Evolutionary conservation across 2,329 filamentous ascomycete species (phyloP).

Genomic region (Exophiala mesophila): DNA sequence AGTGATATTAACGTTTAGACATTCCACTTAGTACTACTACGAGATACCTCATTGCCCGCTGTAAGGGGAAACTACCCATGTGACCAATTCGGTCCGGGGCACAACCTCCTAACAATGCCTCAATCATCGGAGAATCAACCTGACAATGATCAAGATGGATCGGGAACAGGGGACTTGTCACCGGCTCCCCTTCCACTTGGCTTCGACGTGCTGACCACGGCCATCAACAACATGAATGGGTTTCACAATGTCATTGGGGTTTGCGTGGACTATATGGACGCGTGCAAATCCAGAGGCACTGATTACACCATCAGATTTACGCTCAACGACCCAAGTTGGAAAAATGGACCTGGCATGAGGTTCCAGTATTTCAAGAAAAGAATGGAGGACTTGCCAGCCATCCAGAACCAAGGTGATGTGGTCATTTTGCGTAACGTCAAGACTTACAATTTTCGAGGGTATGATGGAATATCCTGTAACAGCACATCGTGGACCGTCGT

Average conservation of each 20-base stretch:
- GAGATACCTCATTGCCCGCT: too few species aligned
- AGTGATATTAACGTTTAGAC: too few species aligned
- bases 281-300: conserved; percentile 46
- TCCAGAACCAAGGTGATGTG: conserved; percentile 55
- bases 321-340: conserved; percentile 56
- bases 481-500: conserved; percentile 16
- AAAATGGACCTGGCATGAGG: conserved; percentile 37
- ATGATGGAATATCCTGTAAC: conserved; percentile 11
- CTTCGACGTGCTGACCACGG: conserved; percentile 44
- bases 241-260: conserved; percentile 58
- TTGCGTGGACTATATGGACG: conserved; percentile 59
- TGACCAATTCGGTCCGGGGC: too few species aligned
- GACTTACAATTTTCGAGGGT: conserved; percentile 29
- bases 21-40: too few species aligned
- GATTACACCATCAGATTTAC: conserved; percentile 61
- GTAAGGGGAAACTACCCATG: too few species aligned
- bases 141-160: too few species aligned
- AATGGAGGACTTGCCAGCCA: conserved; percentile 39
- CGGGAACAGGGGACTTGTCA: too few species aligned
- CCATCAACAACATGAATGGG: conserved; percentile 1
- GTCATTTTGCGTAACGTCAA: conserved; percentile 57
- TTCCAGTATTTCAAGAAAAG: conserved; percentile 59
- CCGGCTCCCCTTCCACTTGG: conserved; percentile 31
- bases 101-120: too few species aligned
- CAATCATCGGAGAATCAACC: too few species aligned